Base-by-base conservation (phyloP, 2,329 filamentous ascomycete genomes). In the Salinomyces thailandicus region DNA sequence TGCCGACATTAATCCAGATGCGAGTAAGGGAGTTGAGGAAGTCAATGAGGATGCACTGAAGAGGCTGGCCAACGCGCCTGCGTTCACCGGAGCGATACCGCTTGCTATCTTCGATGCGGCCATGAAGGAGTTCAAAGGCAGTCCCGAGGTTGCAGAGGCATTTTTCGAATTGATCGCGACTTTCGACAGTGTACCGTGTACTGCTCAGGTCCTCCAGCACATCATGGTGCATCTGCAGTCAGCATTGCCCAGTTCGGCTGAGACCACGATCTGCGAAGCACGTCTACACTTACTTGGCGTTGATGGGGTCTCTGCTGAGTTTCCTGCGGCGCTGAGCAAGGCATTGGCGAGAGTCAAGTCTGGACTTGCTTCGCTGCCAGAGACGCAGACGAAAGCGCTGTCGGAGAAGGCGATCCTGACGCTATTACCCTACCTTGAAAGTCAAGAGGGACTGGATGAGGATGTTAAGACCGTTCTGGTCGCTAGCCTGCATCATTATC, bases 11-110 rank as follows among this genome's bases (percentile, higher is more conserved):
- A 68, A 75, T 37, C 68, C 75, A 4, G 74, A 50, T 61, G 62
- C 63, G 28, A 37, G 66, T 45, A 63, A 71, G 54, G 56, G 70
- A 58, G 71, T 61, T 37, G 58, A 62, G 35, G 54, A 62, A 38
- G 62, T 70, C 37, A 64, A 76, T 50, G 47, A 67, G 44, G 60
- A 66, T 48, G 68, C 69, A 36, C 64, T 93, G 45, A 69, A 81
- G 52, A 77, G 75, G 43, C 62, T 82, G 12, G 72, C 73, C 24
- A 66, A 70, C 39, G 89, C 86, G 32, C 86, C 89, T 3, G 85
- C 85, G 7, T 70, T 95, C 45, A 84, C 82, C 42, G 91, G 91
- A n/a, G 91, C 85, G 12, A 94, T 98, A 48, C 87, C 91, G 2
- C 73, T 86, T 38, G 86, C 89, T 26, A 84, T 98, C 32, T 95